phyloP scores from a whole-genome alignment of 2,329 filamentous ascomycete species.

The Aspergillus novoparasiticus region DNA sequence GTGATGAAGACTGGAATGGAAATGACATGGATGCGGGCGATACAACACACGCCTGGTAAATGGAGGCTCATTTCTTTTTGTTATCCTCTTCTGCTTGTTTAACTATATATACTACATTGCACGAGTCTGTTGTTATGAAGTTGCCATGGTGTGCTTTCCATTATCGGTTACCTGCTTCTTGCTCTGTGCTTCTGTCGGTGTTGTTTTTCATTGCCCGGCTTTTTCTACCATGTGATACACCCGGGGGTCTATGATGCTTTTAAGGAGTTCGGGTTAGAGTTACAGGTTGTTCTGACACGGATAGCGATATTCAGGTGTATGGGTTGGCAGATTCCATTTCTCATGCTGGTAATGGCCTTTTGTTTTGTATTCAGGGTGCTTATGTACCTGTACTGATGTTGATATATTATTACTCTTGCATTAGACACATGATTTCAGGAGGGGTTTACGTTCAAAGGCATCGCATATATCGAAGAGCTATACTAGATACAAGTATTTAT shows the following conservation, averaged over 20 bases:
- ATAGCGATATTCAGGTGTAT: background rate
- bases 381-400: background rate
- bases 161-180: background rate
- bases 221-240: background rate
- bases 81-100: background rate
- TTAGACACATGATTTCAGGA: background rate
- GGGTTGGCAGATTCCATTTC: too few species aligned
- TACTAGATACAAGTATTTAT: background rate
- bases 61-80: background rate
- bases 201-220: background rate
- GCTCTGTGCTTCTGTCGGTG: background rate
- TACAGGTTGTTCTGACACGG: background rate
- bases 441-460: background rate
- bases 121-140: too few species aligned
- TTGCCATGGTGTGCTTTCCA: background rate
- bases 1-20: slow-evolving; percentile 65
- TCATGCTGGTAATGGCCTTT: background rate
- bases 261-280: background rate
- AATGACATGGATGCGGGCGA: slow-evolving; percentile 37
- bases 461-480: background rate
- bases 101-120: background rate
- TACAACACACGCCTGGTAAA: slow-evolving; percentile 28
- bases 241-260: background rate
- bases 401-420: background rate
- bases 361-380: background rate